Evolutionary conservation across 805 yeast genomes (phyloP), one percentile per base, ranked within the genome.

Genomic region (Blastobotrys mokoenaii): DNA sequence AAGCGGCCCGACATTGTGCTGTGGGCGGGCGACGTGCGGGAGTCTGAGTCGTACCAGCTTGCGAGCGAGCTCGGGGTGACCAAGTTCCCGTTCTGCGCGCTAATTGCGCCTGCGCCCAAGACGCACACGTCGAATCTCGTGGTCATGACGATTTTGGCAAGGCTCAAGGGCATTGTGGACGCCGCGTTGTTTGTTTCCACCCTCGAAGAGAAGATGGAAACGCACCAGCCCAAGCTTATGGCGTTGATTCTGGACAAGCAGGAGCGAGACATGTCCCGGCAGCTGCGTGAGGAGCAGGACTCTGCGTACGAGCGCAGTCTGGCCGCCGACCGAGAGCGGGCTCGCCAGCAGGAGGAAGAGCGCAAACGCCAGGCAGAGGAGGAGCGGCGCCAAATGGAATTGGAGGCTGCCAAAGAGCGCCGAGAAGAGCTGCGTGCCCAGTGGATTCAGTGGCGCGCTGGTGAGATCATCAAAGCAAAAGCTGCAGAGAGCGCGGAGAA

Each of bases 1-100:
- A 65, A 64, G 16, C 72, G 74, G 16, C 73, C 71, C 40, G 73
- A 84, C 38, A 60, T 81, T 1, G 52, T 85, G 2, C 64, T 85
- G 1, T 90, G 97, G 97, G 95, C 89, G 36, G 96, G 96, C 7
- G 82, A 85, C 58, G 76, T 83, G 18, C 73, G 75, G n/a, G 79
- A 79, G 46, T 77, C 88, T 16, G 97, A 90, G 61, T 85, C 90
- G 1, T 80, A 77, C 57, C 95, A 86, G 55, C 80, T 87, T 12
- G 83, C 95, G 0, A 80, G 83, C 57, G 78, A 82, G 33, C 72
- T 89, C 48, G 74, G 76, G 46, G 81, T 82, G 35, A 73, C 86
- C 16, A 74, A 76, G 51, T 80, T 81, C 56, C 98, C 98, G n/a
- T 83, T 84, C 58, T 61, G 85, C 30, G 95, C 90, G 0, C 65